A percentile compares a stretch with the other conserved stretches of the same genome.
Conservation (phyloP, 1,284 basidiomycete genomes). For the Rhodotorula sp. region DNA sequence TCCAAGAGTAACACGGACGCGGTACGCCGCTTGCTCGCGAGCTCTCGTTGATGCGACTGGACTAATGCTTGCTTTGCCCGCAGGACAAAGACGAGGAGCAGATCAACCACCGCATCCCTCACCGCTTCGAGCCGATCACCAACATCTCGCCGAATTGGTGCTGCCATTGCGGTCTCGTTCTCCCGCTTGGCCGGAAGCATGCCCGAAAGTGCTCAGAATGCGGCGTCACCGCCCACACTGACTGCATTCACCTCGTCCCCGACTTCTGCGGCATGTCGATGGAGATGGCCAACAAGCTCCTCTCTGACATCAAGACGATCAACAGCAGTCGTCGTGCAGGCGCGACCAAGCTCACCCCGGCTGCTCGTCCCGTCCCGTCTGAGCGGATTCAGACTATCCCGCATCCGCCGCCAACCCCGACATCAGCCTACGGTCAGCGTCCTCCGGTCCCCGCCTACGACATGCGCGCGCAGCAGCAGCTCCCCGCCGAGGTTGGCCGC, state of each 20-base stretch:
- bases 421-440: slow-evolving; percentile 10
- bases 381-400: slow-evolving; percentile 30
- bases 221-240: slow-evolving; percentile 92
- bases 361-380: background rate
- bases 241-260: slow-evolving; percentile 96
- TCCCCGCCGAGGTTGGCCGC: slow-evolving; percentile 27
- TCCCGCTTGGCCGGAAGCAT: slow-evolving; percentile 95
- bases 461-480: slow-evolving; percentile 10
- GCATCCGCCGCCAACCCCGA: slow-evolving; percentile 35
- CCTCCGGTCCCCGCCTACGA: slow-evolving; percentile 19
- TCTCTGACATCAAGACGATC: slow-evolving; percentile 78
- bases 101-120: slow-evolving; percentile 98
- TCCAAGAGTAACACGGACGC: slow-evolving; percentile 87
- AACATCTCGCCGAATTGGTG: slow-evolving; percentile 99
- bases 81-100: slow-evolving; percentile 96
- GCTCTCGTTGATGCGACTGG: background rate
- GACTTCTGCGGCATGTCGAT: slow-evolving; percentile 99
- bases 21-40: slow-evolving; percentile 56
- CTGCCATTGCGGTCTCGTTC: slow-evolving; percentile 98
- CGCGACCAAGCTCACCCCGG: slow-evolving; percentile 35
- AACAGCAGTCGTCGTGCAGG: slow-evolving; percentile 49
- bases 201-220: slow-evolving; percentile 92
- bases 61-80: background rate
- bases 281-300: slow-evolving; percentile 94
- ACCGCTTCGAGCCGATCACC: slow-evolving; percentile 95